Evolutionary conservation across 257 asterid species (phyloP).

Genomic region (Echites panduratus): DNA sequence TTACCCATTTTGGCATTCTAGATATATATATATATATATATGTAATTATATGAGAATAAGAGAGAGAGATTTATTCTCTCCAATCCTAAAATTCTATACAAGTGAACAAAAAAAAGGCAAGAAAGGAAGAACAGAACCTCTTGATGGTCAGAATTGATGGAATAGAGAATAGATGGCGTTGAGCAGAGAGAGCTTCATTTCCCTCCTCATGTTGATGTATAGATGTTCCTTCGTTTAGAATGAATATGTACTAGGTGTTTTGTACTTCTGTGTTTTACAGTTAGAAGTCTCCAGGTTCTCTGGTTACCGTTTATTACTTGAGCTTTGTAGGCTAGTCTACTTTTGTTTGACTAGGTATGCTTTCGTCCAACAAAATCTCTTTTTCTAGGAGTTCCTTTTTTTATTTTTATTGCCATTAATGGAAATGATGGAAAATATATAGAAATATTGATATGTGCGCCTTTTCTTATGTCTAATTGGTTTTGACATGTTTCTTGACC

Average conservation of each 20-base stretch:
- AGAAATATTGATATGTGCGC: background rate
- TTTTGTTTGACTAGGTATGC: background rate
- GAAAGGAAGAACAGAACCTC: no score
- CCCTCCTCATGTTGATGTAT: no score
- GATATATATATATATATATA: no score
- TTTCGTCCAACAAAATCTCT: background rate
- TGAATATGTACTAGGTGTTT: background rate
- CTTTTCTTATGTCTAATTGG: background rate
- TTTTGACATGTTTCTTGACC: conserved; percentile 1
- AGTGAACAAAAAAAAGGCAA: no score
- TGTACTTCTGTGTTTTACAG: background rate
- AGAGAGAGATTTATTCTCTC: no score
- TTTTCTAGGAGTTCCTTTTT: background rate
- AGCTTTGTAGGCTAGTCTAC: background rate
- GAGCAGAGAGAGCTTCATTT: no score
- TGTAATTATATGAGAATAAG: no score
- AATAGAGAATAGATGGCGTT: no score
- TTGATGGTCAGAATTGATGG: no score
- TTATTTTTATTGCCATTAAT: background rate
- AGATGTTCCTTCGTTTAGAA: background rate
- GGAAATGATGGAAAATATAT: background rate
- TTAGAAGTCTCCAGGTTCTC: background rate
- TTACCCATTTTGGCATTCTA: no score
- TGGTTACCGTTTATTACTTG: no score
- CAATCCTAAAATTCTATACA: no score